Evolutionary conservation across 2,329 filamentous ascomycete genomes (phyloP).

Genomic region (Zasmidium angulare): DNA sequence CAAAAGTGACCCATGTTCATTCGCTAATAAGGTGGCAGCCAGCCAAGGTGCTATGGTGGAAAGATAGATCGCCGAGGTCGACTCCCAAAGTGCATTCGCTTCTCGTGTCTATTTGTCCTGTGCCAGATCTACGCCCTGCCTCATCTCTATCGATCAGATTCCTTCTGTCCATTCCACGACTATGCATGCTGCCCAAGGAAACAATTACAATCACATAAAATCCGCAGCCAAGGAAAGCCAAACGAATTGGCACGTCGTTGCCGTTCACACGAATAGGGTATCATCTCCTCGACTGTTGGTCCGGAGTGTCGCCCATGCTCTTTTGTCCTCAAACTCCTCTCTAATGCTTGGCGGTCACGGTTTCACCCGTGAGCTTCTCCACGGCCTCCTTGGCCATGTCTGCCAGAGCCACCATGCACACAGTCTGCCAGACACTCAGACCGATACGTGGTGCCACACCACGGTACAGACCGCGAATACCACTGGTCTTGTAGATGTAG

Average conservation of each 20-base stretch:
- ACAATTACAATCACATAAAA: neutral
- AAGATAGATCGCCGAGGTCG: neutral
- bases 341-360: constrained; percentile 65
- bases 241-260: neutral
- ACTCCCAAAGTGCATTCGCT: constrained; percentile 1
- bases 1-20: no score
- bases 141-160: constrained; percentile 7
- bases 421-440: constrained; percentile 96
- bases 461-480: constrained; percentile 88
- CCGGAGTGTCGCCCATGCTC: neutral
- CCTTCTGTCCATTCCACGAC: neutral
- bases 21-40: no score
- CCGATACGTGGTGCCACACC: constrained; percentile 93
- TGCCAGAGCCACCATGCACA: constrained; percentile 99
- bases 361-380: constrained; percentile 64
- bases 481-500: constrained; percentile 91
- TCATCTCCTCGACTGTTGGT: constrained; percentile 1
- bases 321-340: constrained; percentile 5
- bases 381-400: constrained; percentile 71
- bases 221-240: constrained; percentile 3
- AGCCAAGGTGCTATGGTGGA: neutral
- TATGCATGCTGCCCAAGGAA: neutral
- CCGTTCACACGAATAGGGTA: neutral
- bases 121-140: neutral
- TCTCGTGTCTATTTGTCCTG: constrained; percentile 6